phyloP scores from a whole-genome alignment of 805 yeast genomes.

The Candida insectalens region DNA sequence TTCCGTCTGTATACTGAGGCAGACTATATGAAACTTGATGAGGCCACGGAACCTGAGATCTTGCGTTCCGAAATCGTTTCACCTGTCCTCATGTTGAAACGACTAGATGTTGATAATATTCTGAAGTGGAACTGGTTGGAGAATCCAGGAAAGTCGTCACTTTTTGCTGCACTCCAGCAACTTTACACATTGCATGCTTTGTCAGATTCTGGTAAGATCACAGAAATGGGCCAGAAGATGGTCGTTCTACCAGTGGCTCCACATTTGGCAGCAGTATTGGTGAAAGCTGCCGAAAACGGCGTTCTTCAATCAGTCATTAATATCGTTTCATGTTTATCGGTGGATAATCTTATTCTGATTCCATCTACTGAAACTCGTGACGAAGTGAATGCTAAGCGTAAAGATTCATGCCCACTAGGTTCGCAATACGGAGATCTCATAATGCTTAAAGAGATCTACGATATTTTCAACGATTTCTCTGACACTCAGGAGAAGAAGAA shows the following conservation, averaged over 20 bases:
- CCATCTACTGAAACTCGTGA: slow-evolving; percentile 78
- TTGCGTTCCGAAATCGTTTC: slow-evolving; percentile 75
- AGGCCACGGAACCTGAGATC: slow-evolving; percentile 90
- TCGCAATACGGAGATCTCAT: slow-evolving; percentile 71
- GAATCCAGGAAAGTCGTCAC: slow-evolving; percentile 72
- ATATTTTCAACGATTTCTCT: slow-evolving; percentile 37
- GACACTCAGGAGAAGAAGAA: slow-evolving; percentile 47
- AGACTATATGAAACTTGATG: slow-evolving; percentile 51
- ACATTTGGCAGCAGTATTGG: slow-evolving; percentile 74
- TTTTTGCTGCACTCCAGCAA: slow-evolving; percentile 68
- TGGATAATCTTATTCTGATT: slow-evolving; percentile 75
- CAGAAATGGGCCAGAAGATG: slow-evolving; percentile 76
- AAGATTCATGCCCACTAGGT: slow-evolving; percentile 65
- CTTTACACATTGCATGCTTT: slow-evolving; percentile 74
- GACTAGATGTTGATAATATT: slow-evolving; percentile 74
- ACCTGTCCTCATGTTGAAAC: slow-evolving; percentile 77
- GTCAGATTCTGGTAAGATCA: slow-evolving; percentile 65
- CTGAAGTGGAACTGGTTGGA: slow-evolving; percentile 90
- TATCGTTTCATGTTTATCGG: slow-evolving; percentile 86
- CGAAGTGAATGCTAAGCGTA: slow-evolving; percentile 68
- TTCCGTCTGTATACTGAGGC: slow-evolving; percentile 73
- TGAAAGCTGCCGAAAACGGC: slow-evolving; percentile 50
- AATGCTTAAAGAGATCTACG: slow-evolving; percentile 70
- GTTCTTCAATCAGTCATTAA: slow-evolving; percentile 64
- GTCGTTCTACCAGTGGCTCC: slow-evolving; percentile 90